Conservation (phyloP, 1,284 basidiomycete genomes). For the Heliocybe sulcata region DNA sequence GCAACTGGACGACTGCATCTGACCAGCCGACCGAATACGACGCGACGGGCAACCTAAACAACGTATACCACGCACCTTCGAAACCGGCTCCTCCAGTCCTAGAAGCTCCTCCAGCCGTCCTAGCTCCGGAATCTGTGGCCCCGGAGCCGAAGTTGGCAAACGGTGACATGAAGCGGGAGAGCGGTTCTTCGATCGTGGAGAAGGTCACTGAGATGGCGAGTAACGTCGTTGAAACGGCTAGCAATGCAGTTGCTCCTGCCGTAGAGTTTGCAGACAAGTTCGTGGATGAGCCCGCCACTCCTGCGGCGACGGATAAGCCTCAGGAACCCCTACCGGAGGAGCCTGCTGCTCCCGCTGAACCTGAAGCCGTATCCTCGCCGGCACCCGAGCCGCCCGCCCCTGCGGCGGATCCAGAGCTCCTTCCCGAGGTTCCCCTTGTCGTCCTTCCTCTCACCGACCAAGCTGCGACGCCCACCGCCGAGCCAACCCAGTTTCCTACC, state of each 20-base stretch:
- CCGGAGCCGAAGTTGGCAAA: not conserved
- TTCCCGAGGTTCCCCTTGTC: not conserved
- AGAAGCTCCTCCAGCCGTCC: too few relatives aligned
- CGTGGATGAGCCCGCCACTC: not conserved
- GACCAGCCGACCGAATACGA: slow-evolving; percentile 58
- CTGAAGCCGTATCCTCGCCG: slow-evolving; percentile 2
- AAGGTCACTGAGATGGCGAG: not conserved
- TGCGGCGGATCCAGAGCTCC: not conserved
- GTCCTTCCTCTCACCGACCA: not conserved
- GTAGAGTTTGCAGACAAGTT: slow-evolving; percentile 4
- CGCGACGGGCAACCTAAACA: slow-evolving; percentile 61
- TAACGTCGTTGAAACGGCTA: not conserved
- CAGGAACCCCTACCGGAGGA: not conserved
- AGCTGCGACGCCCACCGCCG: slow-evolving; percentile 2
- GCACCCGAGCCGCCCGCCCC: not conserved
- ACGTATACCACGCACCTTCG: slow-evolving; percentile 56
- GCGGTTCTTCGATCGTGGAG: not conserved
- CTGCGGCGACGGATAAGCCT: not conserved
- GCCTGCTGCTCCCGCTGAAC: not conserved
- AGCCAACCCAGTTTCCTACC: slow-evolving; percentile 3
- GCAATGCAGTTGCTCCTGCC: not conserved
- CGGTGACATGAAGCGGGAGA: not conserved
- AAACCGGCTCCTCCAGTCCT: slow-evolving; percentile 29
- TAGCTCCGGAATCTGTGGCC: slow-evolving; percentile 6
- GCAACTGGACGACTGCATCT: slow-evolving; percentile 51